These are phyloP conservation scores for Colletotrichum salicis DNA, from an alignment of 2,329 filamentous ascomycete genomes.

Conservation along the genomic window DNA sequence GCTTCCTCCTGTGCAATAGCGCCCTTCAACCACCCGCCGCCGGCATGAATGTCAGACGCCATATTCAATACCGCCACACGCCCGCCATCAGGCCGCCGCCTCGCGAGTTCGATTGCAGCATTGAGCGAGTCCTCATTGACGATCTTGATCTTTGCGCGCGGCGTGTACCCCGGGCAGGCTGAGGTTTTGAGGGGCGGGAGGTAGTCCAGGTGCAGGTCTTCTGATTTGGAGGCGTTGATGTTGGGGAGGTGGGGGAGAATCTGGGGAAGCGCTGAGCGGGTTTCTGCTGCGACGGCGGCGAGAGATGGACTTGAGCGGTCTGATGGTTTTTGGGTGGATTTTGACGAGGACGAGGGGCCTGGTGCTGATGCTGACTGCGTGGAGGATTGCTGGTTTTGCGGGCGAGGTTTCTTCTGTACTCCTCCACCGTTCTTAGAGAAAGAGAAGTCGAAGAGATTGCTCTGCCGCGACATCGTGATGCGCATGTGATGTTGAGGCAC, in stretches of 20 bases:
- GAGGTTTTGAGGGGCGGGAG: conserved; percentile 51
- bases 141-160: conserved; percentile 55
- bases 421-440: conserved; percentile 7
- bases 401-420: not conserved
- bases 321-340: not conserved
- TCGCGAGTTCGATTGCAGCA: conserved; percentile 57
- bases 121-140: conserved; percentile 68
- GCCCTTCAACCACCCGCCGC: conserved; percentile 73
- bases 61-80: conserved; percentile 73
- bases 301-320: conserved; percentile 21
- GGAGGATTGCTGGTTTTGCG: not conserved
- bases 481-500: not conserved
- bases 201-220: conserved; percentile 49
- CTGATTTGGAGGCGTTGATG: conserved; percentile 49
- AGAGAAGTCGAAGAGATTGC: conserved; percentile 15
- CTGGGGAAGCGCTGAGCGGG: conserved; percentile 55
- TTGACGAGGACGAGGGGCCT: not conserved
- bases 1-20: conserved; percentile 75
- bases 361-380: not conserved
- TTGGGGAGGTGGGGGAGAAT: conserved; percentile 57
- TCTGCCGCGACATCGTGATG: conserved; percentile 23
- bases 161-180: conserved; percentile 54
- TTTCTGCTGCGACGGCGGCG: conserved; percentile 55
- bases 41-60: conserved; percentile 66
- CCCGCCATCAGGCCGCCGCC: conserved; percentile 40